Evolutionary conservation across 2,329 filamentous ascomycete genomes (phyloP).

Genomic region (Sphaerulina musiva): DNA sequence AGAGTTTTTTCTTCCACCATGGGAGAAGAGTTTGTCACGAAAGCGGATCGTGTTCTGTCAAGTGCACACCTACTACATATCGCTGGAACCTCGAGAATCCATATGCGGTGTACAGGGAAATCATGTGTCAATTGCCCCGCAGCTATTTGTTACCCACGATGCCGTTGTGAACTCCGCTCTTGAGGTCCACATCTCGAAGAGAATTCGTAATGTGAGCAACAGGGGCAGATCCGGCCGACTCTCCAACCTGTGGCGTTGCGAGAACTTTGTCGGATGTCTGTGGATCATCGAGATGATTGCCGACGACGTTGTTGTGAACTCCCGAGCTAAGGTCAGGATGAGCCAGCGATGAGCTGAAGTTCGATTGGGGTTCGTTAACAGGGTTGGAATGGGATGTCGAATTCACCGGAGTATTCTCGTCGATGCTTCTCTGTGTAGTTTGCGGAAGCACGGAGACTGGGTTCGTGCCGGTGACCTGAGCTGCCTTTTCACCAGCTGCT

Average conservation of each 20-base stretch:
- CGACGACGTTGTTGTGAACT: conserved; percentile 8
- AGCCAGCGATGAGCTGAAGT: not conserved
- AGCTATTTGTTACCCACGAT: not conserved
- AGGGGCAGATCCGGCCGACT: not conserved
- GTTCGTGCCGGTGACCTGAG: conserved; percentile 38
- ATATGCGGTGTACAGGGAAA: not conserved
- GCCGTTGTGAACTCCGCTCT: conserved; percentile 3
- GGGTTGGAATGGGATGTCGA: not conserved
- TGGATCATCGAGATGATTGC: conserved; percentile 1
- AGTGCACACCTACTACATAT: too few relatives aligned
- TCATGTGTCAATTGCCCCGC: not conserved
- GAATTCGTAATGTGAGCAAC: not conserved
- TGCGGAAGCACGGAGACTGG: conserved; percentile 37
- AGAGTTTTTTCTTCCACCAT: too few relatives aligned
- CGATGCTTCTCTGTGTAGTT: conserved; percentile 15
- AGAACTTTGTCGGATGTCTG: not conserved
- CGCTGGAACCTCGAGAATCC: too few relatives aligned
- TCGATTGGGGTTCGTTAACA: not conserved
- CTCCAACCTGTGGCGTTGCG: not conserved
- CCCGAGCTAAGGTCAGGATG: conserved; percentile 5
- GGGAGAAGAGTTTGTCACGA: too few relatives aligned
- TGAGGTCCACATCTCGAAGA: not conserved
- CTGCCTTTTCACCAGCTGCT: conserved; percentile 30
- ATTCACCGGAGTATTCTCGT: conserved; percentile 21
- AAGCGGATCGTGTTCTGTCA: too few relatives aligned